Evolutionary conservation across 495 filamentous ascomycete genomes (phyloP), one percentile per base, ranked within the genome.

Genomic region (Podospora pseudocomata): DNA sequence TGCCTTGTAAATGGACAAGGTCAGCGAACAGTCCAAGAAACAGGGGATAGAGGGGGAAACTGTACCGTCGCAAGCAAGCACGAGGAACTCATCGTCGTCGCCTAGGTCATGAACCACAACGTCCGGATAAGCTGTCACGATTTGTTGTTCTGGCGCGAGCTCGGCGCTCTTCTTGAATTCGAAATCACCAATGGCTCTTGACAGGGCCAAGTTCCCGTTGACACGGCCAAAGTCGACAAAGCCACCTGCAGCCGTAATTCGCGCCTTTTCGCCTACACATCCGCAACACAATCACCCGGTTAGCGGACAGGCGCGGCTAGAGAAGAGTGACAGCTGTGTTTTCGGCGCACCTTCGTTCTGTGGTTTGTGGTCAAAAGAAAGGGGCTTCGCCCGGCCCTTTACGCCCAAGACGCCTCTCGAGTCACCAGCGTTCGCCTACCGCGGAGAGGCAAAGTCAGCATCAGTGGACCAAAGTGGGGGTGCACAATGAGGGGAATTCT

Each of bases 131-230:
- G 96, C 95, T 5, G 95, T 99, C 16, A 99, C 95, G 55, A 99
- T 97, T 78, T 99, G 95, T 76, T 97, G 91, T 75, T 99, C 96
- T 34, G 96, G 95, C 11, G 94, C 89, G 58, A 99, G 87, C 71
- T 97, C 93, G 68, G 94, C 91, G 79, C 94, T 97, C 86, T 97
- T 98, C 87, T 99, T 99, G 86, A 99, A 99, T 78, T 99, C 95
- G 75, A 99, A 99, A 81, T 99, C 95, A 70, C 95, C 95, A 75
- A 99, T 97, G 70, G 95, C 95, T 76, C 95, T 90, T 61, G 96
- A 98, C 54, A 99, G 85, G n/a, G 95, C 95, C 61, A 99, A 88
- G 77, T 99, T 99, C 72, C 95, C 95, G 77, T 99, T 99, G 70
- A 99, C 95, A 75, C 95, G 91, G 62, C 94, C 95, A 74, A 98